A percentile compares a stretch with the other conserved stretches of the same genome.
phyloP scores from a whole-genome alignment of 257 asterid genomes.

The Thymus quinquecostatus region DNA sequence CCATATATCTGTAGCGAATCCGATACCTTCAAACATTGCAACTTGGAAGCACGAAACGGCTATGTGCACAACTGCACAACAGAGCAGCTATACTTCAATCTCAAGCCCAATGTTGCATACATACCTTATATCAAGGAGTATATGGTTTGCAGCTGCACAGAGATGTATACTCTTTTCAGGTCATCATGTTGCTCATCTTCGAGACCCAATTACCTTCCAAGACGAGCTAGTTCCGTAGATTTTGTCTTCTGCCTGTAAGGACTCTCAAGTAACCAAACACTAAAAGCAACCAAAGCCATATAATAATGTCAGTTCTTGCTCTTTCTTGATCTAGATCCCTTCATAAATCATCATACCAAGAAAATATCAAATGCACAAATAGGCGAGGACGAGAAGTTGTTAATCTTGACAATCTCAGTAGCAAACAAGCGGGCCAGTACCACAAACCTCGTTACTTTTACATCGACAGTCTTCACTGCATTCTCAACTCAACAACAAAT shows the following conservation, averaged over 20 bases:
- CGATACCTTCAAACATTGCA: neutral
- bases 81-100: no score
- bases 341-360: conserved; percentile 12
- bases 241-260: neutral
- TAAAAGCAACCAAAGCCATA: neutral
- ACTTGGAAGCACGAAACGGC: neutral
- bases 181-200: neutral
- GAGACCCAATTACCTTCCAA: neutral
- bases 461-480: neutral
- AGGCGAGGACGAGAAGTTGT: neutral
- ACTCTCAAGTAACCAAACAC: neutral
- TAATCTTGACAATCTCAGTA: neutral
- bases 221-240: neutral
- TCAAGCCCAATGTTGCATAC: no score
- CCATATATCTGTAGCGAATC: neutral
- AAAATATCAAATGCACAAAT: neutral
- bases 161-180: no score
- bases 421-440: neutral
- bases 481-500: neutral
- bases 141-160: neutral
- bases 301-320: neutral
- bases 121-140: neutral
- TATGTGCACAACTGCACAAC: neutral
- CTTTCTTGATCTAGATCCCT: neutral
- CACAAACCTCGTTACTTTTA: conserved; percentile 2